Conservation (phyloP, 164 flowering plant species). For the Vitis labrusca region DNA sequence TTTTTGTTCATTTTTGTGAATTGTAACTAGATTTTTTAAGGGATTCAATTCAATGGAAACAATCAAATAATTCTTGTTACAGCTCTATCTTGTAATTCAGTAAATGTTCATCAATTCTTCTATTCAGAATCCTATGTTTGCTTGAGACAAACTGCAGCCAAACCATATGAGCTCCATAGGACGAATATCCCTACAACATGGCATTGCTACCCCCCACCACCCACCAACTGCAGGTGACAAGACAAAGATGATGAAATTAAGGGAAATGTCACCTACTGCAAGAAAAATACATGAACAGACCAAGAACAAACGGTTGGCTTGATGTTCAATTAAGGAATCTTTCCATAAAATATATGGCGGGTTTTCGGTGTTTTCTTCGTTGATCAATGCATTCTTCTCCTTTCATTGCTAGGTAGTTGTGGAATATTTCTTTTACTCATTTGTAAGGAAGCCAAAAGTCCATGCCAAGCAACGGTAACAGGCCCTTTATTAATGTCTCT, state of each 20-base stretch:
- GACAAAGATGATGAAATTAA: too few relatives aligned
- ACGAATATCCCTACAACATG: too few relatives aligned
- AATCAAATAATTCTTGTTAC: neutral
- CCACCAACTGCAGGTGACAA: too few relatives aligned
- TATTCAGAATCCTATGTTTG: neutral
- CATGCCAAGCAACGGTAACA: neutral
- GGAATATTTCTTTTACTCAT: neutral
- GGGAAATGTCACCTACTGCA: neutral
- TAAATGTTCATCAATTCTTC: neutral
- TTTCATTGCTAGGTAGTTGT: neutral
- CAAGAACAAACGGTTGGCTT: neutral
- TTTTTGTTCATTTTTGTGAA: constrained; percentile 5
- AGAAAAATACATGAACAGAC: neutral
- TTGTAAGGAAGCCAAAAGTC: neutral
- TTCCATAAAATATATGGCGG: neutral
- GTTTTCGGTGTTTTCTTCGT: neutral
- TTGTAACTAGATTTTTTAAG: constrained; percentile 17
- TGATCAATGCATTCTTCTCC: neutral
- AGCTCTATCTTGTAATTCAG: neutral
- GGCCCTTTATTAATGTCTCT: too few relatives aligned
- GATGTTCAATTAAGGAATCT: neutral
- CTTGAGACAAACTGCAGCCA: neutral
- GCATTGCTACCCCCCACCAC: too few relatives aligned
- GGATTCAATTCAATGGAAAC: constrained; percentile 11
- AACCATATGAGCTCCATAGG: too few relatives aligned